Percentiles rank a stretch among this genome's conserved stretches.
These are phyloP conservation scores for Colletotrichum gloeosporioides DNA, from an alignment of 2,329 filamentous ascomycete genomes.

Conservation along the genomic window DNA sequence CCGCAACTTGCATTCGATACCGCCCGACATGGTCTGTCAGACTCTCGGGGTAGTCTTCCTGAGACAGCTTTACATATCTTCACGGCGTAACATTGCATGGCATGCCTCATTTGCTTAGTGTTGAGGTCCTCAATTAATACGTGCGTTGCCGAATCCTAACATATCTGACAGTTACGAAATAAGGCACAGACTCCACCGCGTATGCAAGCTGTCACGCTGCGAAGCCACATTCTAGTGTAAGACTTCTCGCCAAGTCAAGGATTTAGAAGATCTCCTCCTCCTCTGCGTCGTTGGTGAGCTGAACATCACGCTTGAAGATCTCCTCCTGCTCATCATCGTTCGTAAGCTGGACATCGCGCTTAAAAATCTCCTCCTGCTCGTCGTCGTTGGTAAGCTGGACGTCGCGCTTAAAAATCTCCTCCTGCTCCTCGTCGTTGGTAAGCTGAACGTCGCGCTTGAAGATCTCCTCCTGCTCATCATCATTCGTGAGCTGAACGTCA, in stretches of 20 bases:
- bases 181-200: neutral
- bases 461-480: neutral
- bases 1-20: neutral
- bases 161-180: neutral
- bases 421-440: neutral
- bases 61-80: neutral
- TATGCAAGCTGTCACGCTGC: neutral
- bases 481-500: neutral
- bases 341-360: neutral
- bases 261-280: conserved; percentile 1
- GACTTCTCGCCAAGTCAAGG: neutral
- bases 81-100: neutral
- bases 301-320: neutral
- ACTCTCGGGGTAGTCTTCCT: neutral
- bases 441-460: neutral
- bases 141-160: neutral
- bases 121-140: neutral
- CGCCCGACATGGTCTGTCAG: neutral
- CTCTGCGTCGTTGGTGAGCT: neutral
- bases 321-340: neutral
- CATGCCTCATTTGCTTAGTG: neutral
- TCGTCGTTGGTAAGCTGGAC: neutral
- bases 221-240: neutral
- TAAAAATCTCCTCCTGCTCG: neutral
- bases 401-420: neutral